Evolutionary conservation across 1,284 basidiomycete genomes (phyloP).

Genomic region (Papiliotrema nemorosa): DNA sequence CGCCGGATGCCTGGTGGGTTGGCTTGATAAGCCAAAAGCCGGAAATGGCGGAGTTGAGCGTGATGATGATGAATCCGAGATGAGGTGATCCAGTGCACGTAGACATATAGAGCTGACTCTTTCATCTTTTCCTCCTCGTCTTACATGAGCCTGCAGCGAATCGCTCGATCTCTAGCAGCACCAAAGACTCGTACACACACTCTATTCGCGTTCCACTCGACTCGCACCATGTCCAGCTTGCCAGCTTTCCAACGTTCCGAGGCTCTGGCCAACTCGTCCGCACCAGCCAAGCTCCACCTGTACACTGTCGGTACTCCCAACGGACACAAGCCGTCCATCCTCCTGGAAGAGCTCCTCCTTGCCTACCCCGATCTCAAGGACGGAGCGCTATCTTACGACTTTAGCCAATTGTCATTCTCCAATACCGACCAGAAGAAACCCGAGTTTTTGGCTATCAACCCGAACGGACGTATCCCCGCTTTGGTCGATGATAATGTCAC

Average conservation of each 20-base stretch:
- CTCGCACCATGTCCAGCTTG: conserved; percentile 1
- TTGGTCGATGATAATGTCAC: conserved; percentile 47
- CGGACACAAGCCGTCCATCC: conserved; percentile 59
- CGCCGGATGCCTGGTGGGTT: too few species aligned
- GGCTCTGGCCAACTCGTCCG: conserved; percentile 13
- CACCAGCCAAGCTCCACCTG: conserved; percentile 53
- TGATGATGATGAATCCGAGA: too few species aligned
- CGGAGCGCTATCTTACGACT: conserved; percentile 59
- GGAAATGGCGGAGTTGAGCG: too few species aligned
- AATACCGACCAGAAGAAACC: conserved; percentile 56
- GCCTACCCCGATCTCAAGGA: conserved; percentile 51
- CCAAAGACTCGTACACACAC: too few species aligned
- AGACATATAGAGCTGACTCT: too few species aligned
- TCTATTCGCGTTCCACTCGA: background rate
- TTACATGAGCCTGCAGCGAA: too few species aligned
- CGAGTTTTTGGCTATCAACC: conserved; percentile 65
- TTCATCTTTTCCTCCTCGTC: too few species aligned
- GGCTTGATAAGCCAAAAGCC: too few species aligned
- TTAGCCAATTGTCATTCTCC: conserved; percentile 54
- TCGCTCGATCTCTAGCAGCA: too few species aligned
- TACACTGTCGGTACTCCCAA: conserved; percentile 65
- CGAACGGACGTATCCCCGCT: conserved; percentile 63
- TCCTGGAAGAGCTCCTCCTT: conserved; percentile 67
- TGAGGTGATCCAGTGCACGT: too few species aligned
- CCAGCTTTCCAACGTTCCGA: conserved; percentile 20